Evolutionary conservation across 176 grass and related monocot species (phyloP).

Genomic region (Otatea glauca): DNA sequence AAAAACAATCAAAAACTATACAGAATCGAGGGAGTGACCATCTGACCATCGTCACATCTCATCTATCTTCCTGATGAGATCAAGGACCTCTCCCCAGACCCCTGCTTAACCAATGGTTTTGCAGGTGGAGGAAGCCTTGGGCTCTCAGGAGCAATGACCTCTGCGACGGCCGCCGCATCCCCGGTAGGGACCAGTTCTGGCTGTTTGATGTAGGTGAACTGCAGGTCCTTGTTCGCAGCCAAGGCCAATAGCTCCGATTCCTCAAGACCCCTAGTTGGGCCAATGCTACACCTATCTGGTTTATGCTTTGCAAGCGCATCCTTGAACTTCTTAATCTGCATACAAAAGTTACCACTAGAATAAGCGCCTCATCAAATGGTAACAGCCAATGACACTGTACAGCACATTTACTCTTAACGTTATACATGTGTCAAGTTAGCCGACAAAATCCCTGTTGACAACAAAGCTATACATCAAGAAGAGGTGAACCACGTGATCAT

Average conservation of each 20-base stretch:
- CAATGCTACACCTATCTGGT: slow-evolving; percentile 80
- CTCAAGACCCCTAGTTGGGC: slow-evolving; percentile 73
- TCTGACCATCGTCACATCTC: slow-evolving; percentile 27
- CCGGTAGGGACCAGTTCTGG: slow-evolving; percentile 41
- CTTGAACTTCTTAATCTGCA: slow-evolving; percentile 97
- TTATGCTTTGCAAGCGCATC: slow-evolving; percentile 92
- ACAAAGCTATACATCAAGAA: slow-evolving; percentile 12
- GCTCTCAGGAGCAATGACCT: slow-evolving; percentile 26
- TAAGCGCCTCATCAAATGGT: slow-evolving; percentile 26
- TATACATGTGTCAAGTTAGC: neutral
- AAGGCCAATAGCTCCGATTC: slow-evolving; percentile 76
- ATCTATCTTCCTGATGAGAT: slow-evolving; percentile 64
- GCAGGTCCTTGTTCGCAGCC: slow-evolving; percentile 81
- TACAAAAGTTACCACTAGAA: neutral
- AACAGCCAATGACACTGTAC: neutral
- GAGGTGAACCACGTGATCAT: neutral
- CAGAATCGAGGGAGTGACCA: slow-evolving; percentile 38
- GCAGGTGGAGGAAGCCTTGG: slow-evolving; percentile 36
- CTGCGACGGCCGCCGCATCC: slow-evolving; percentile 4
- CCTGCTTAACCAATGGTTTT: slow-evolving; percentile 35
- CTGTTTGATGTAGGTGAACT: slow-evolving; percentile 70
- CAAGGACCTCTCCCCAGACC: slow-evolving; percentile 61
- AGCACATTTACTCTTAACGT: neutral
- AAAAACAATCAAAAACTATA: slow-evolving; percentile 61
- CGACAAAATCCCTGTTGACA: neutral